Evolutionary conservation across 2,329 filamentous ascomycete species (phyloP).

Genomic region (Nothophoma quercina): DNA sequence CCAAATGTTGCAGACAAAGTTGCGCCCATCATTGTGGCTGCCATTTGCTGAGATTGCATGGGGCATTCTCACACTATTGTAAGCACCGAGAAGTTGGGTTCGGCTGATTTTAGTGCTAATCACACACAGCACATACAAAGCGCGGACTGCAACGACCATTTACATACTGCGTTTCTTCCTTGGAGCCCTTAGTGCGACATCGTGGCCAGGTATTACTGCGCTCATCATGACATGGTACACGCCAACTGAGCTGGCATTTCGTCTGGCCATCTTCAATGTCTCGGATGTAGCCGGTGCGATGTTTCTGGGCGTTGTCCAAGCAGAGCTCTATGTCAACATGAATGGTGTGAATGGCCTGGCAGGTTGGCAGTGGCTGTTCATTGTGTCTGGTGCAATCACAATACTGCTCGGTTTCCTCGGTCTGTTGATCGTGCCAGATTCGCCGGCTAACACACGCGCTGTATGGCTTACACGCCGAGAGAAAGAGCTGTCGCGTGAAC

Average conservation of each 20-base stretch:
- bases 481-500: conserved; percentile 2
- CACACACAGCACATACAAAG: conserved; percentile 4
- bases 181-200: neutral
- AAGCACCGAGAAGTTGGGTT: neutral
- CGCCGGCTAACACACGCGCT: conserved; percentile 19
- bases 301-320: conserved; percentile 10
- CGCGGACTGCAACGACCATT: conserved; percentile 6
- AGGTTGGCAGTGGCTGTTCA: conserved; percentile 17
- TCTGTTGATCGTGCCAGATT: conserved; percentile 16
- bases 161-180: conserved; percentile 11
- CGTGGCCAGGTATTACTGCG: conserved; percentile 9
- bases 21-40: conserved; percentile 4
- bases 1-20: conserved; percentile 19
- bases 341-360: conserved; percentile 7
- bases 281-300: conserved; percentile 4
- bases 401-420: conserved; percentile 18
- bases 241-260: conserved; percentile 18
- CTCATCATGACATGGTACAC: conserved; percentile 16
- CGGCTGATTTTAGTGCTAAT: neutral
- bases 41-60: conserved; percentile 5
- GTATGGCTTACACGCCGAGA: conserved; percentile 17
- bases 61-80: conserved; percentile 14
- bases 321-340: conserved; percentile 10
- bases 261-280: conserved; percentile 8
- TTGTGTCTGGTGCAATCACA: conserved; percentile 15